Conservation (phyloP, 129 eudicot genomes). For the Ambrosia trifida region DNA sequence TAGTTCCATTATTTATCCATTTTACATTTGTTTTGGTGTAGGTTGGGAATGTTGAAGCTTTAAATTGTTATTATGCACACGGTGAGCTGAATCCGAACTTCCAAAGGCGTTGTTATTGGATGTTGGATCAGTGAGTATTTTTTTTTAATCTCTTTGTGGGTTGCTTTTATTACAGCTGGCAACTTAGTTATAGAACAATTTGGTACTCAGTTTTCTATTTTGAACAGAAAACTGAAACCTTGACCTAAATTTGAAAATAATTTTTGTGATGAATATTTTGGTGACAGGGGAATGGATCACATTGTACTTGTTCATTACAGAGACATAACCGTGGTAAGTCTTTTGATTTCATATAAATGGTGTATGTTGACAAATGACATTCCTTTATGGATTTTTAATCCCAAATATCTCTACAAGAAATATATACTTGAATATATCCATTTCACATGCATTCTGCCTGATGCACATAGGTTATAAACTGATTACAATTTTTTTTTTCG, state of each 20-base stretch:
- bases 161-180: slow-evolving; percentile 7
- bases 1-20: slow-evolving; percentile 14
- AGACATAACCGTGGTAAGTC: slow-evolving; percentile 72
- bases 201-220: not conserved
- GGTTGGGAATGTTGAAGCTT: slow-evolving; percentile 95
- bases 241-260: not conserved
- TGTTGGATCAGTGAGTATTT: slow-evolving; percentile 86
- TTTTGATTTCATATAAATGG: not conserved
- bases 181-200: not conserved
- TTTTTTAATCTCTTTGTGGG: slow-evolving; percentile 9
- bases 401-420: not conserved
- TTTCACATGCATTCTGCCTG: slow-evolving; percentile 2
- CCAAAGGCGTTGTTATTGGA: slow-evolving; percentile 98
- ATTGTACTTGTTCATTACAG: slow-evolving; percentile 99
- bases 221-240: not conserved
- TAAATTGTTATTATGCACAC: slow-evolving; percentile 96
- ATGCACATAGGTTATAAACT: slow-evolving; percentile 6
- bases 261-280: slow-evolving; percentile 20
- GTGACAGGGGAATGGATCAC: slow-evolving; percentile 79
- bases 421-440: slow-evolving; percentile 1
- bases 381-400: slow-evolving; percentile 6
- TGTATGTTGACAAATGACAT: not conserved
- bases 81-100: slow-evolving; percentile 76
- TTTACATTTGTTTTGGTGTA: slow-evolving; percentile 32
- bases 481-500: slow-evolving; percentile 10